phyloP scores from a whole-genome alignment of 192 early-diverging fungal genomes.

The Coemansia sp. region DNA sequence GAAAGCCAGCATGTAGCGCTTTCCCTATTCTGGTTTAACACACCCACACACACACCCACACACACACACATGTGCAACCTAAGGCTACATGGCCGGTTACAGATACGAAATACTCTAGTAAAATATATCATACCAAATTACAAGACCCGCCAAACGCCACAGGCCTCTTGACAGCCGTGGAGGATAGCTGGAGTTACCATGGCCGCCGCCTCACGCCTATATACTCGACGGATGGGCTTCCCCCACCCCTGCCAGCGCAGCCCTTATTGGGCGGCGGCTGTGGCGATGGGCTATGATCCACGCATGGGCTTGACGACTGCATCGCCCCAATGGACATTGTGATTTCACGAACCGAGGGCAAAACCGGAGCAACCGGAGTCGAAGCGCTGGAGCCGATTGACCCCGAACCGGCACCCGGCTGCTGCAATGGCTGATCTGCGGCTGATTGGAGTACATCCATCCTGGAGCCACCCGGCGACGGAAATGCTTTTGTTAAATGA shows the following conservation, averaged over 20 bases:
- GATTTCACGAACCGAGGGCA: slow-evolving; percentile 44
- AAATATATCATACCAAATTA: too few relatives aligned
- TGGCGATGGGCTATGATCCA: slow-evolving; percentile 3
- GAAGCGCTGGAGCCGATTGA: slow-evolving; percentile 10
- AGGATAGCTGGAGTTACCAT: slow-evolving; percentile 22
- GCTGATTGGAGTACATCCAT: slow-evolving; percentile 3
- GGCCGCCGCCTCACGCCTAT: slow-evolving; percentile 12
- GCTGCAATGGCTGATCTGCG: neutral
- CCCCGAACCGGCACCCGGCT: slow-evolving; percentile 3
- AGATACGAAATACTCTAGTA: too few relatives aligned
- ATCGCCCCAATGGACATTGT: slow-evolving; percentile 36
- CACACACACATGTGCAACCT: too few relatives aligned
- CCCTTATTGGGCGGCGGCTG: neutral
- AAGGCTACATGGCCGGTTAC: too few relatives aligned
- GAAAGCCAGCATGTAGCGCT: too few relatives aligned
- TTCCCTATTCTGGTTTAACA: too few relatives aligned
- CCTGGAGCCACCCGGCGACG: slow-evolving; percentile 7
- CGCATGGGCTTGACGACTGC: slow-evolving; percentile 13
- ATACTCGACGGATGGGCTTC: neutral
- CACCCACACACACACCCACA: too few relatives aligned
- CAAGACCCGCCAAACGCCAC: too few relatives aligned
- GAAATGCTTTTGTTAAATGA: neutral
- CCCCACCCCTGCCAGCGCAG: neutral
- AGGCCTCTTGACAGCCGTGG: too few relatives aligned
- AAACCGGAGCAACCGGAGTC: slow-evolving; percentile 10